A percentile compares a stretch with the other conserved stretches of the same genome.
phyloP scores from a whole-genome alignment of 108 stramenopile genomes.

The Seminavis robusta region DNA sequence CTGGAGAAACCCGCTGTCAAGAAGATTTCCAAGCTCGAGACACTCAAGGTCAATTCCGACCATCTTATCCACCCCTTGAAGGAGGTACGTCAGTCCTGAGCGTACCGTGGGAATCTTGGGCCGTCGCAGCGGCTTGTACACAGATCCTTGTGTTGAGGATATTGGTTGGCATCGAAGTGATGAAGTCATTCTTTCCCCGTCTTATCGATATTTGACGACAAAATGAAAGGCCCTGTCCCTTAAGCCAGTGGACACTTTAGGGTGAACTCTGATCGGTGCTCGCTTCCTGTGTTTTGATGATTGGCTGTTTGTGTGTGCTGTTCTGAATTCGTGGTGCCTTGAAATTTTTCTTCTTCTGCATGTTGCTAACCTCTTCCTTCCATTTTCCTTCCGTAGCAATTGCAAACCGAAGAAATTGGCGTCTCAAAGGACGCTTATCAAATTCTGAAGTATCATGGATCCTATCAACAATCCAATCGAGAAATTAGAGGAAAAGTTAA shows the following conservation, averaged over 20 bases:
- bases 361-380: neutral
- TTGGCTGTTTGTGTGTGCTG: neutral
- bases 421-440: conserved; percentile 88
- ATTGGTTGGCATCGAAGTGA: conserved; percentile 49
- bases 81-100: conserved; percentile 33
- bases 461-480: conserved; percentile 96
- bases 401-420: conserved; percentile 71
- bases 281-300: neutral
- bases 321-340: neutral
- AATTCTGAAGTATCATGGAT: conserved; percentile 97
- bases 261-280: conserved; percentile 86
- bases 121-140: too few relatives aligned
- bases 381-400: conserved; percentile 35
- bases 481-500: conserved; percentile 77
- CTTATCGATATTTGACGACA: conserved; percentile 86
- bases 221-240: conserved; percentile 83
- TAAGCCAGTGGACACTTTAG: conserved; percentile 86
- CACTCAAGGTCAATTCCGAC: conserved; percentile 59
- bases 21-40: conserved; percentile 77
- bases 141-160: neutral
- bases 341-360: neutral
- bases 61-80: conserved; percentile 70
- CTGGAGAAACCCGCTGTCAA: conserved; percentile 63
- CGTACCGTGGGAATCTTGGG: neutral
- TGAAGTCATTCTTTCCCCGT: conserved; percentile 90